Evolutionary conservation across 2,329 filamentous ascomycete genomes (phyloP), one percentile per base, ranked within the genome.

Genomic region (Cadophora sp.): DNA sequence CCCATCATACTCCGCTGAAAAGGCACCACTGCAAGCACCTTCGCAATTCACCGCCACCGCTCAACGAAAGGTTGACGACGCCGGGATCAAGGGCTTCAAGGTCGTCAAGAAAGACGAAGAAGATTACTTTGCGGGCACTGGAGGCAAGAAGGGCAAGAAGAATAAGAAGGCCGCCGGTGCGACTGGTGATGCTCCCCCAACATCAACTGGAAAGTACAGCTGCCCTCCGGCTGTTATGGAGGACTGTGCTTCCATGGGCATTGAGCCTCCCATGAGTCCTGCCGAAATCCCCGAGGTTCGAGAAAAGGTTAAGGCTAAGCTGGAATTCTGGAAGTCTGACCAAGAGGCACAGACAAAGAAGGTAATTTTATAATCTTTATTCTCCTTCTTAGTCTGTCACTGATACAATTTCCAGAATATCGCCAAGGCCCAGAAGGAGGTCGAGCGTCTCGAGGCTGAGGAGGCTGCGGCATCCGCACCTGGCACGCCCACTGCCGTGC

Each of bases 341-440:
- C 96, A 98, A 84, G 88, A 91, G 67, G 85, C 88, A 72, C 93
- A 97, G 86, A 99, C 96, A 24, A 88, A 96, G 79, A 91, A 93
- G 83, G 96, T 97, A 83, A 85, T 91, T 82, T 43, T 48, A 16
- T 58, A 48, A 7, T n/a, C 46, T 26, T 22, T n/a, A 34, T 14
- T n/a, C 19, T n/a, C 11, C 53, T 40, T 68, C 6, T 26, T 4
- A 37, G 6, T 27, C 63, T 40, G 69, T 72, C 76, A 68, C 73
- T 67, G 64, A 72, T 73, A 68, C 77, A 82, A 77, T 82, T 69
- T 8, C 8, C n/a, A 98, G 96, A 99, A 99, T 85, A 91, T 98
- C 70, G 92, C 93, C 72, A 97, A 97, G 82, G 96, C 96, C 70
- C 92, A 97, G 85, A 95, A 95, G 81, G 94, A 97, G 81, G 97